phyloP scores from a whole-genome alignment of 2,329 filamentous ascomycete genomes.

The Pseudopithomyces maydicus region DNA sequence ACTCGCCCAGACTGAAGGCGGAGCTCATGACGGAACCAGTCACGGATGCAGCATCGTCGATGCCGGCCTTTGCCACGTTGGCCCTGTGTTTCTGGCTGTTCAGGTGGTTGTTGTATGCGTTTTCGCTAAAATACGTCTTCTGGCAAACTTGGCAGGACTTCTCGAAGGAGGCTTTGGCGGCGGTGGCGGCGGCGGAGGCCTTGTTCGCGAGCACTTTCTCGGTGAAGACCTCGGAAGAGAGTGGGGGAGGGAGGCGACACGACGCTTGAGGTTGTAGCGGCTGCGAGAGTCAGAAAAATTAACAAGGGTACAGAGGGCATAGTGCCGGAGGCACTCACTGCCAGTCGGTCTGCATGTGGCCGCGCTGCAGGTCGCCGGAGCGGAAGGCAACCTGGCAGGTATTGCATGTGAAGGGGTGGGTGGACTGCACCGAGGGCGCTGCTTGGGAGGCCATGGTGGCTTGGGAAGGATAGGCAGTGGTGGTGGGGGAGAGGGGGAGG shows the following conservation, averaged over 20 bases:
- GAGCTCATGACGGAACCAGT: constrained; percentile 78
- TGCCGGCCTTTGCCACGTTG: constrained; percentile 58
- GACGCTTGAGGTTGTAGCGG: constrained; percentile 94
- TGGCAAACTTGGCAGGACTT: constrained; percentile 80
- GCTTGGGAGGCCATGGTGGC: constrained; percentile 40
- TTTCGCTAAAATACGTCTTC: constrained; percentile 95
- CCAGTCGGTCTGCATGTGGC: constrained; percentile 98
- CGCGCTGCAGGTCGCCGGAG: constrained; percentile 88
- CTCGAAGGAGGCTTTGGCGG: constrained; percentile 56
- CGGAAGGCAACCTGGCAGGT: constrained; percentile 97
- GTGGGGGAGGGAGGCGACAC: constrained; percentile 89
- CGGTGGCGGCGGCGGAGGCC: constrained; percentile 64
- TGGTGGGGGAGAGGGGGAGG: neutral
- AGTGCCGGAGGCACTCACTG: constrained; percentile 69
- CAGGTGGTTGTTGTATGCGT: constrained; percentile 91
- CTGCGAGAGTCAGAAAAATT: constrained; percentile 51
- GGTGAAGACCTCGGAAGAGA: constrained; percentile 89
- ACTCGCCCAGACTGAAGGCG: constrained; percentile 88
- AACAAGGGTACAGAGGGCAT: neutral
- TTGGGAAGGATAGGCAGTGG: neutral
- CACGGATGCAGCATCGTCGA: constrained; percentile 69
- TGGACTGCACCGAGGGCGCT: constrained; percentile 40
- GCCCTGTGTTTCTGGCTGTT: constrained; percentile 87
- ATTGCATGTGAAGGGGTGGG: constrained; percentile 95
- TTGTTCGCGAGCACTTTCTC: constrained; percentile 95